These are phyloP conservation scores for Eucalyptus cloeziana DNA, from an alignment of 345 rosid genomes.

Conservation along the genomic window DNA sequence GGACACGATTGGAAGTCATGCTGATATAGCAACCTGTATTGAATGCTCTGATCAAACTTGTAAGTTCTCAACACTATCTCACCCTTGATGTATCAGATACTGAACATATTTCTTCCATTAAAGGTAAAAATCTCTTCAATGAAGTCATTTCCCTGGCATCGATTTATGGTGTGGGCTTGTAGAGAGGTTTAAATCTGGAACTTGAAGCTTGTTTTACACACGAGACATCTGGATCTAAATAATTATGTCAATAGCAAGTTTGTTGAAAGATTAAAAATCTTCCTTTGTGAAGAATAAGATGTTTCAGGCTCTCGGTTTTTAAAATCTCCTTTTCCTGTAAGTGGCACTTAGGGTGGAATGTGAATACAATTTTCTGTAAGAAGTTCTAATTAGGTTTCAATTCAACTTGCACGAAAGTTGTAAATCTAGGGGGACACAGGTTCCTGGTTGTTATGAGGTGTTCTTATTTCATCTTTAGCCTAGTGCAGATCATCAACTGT, in stretches of 20 bases:
- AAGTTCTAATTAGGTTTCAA: not conserved
- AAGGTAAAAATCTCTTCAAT: not conserved
- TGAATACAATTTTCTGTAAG: not conserved
- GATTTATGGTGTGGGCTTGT: not conserved
- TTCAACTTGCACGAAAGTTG: not conserved
- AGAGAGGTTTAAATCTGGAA: not conserved
- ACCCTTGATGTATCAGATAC: not conserved
- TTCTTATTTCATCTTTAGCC: not conserved
- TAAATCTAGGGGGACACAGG: not conserved
- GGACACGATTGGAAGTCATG: slow-evolving; percentile 50
- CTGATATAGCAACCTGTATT: slow-evolving; percentile 56
- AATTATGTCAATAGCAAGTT: not conserved
- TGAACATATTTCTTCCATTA: not conserved
- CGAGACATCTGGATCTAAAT: not conserved
- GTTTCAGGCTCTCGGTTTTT: not conserved
- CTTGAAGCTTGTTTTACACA: not conserved
- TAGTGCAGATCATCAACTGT: not conserved
- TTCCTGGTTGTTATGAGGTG: not conserved
- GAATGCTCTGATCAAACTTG: slow-evolving; percentile 48
- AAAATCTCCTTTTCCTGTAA: not conserved
- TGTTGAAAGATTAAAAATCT: not conserved
- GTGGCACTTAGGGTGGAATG: not conserved
- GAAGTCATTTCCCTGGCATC: not conserved
- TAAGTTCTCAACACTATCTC: slow-evolving; percentile 12
- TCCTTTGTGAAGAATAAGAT: not conserved